phyloP scores from a whole-genome alignment of 345 rosid genomes.

The Euphorbia pulcherrima region DNA sequence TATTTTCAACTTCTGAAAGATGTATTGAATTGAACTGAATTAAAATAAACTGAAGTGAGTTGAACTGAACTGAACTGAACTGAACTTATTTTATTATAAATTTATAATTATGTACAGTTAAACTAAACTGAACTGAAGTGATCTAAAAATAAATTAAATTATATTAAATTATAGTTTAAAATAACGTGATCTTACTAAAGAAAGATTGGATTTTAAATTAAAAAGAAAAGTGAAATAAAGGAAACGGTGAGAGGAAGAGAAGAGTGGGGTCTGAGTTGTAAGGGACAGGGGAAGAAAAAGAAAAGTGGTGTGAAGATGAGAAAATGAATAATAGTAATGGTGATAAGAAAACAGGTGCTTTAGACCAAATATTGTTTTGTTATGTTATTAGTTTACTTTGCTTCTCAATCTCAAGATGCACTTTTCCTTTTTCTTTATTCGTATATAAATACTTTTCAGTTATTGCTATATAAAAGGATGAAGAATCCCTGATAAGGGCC shows the following conservation, averaged over 20 bases:
- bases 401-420: slow-evolving; percentile 10
- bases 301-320: slow-evolving; percentile 6
- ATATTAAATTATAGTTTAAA: too few species aligned
- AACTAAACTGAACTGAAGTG: too few species aligned
- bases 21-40: too few species aligned
- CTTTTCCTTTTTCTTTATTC: slow-evolving; percentile 7
- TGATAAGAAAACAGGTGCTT: slow-evolving; percentile 28
- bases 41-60: too few species aligned
- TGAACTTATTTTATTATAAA: too few species aligned
- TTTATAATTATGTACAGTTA: background rate
- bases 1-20: too few species aligned
- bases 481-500: slow-evolving; percentile 35
- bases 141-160: too few species aligned
- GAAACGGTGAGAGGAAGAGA: background rate
- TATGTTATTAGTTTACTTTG: slow-evolving; percentile 3
- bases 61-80: too few species aligned
- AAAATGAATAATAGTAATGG: slow-evolving; percentile 29
- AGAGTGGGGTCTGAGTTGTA: slow-evolving; percentile 5
- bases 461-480: background rate
- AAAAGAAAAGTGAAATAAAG: too few species aligned
- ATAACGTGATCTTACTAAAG: too few species aligned
- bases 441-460: background rate
- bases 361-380: background rate
- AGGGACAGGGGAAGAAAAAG: background rate
- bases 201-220: too few species aligned